A percentile compares a stretch with the other conserved stretches of the same genome.
phyloP scores from a whole-genome alignment of 1,139 yeast species.

The Saccharomyces uvarum region DNA sequence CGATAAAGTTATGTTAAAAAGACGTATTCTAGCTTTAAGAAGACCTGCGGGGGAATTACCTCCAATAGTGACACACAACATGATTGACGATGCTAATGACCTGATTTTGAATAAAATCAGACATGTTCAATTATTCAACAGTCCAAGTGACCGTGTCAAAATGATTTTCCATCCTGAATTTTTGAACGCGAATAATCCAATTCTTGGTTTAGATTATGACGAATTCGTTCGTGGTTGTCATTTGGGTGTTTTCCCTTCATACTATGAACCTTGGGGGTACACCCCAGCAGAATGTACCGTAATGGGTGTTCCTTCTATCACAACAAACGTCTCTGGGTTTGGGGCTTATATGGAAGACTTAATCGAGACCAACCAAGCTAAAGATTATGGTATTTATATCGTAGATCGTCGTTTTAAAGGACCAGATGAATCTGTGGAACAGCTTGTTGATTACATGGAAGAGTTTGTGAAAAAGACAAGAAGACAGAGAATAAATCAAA shows the following conservation, averaged over 20 bases:
- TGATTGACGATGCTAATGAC: constrained; percentile 83
- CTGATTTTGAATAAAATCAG: constrained; percentile 88
- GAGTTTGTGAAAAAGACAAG: constrained; percentile 81
- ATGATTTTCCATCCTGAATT: constrained; percentile 95
- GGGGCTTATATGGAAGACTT: constrained; percentile 98
- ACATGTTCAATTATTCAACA: constrained; percentile 80
- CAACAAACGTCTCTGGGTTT: constrained; percentile 90
- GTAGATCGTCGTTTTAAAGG: constrained; percentile 91
- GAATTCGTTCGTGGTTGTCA: constrained; percentile 97
- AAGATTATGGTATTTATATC: constrained; percentile 91
- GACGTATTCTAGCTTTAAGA: constrained; percentile 88
- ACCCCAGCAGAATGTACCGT: constrained; percentile 98
- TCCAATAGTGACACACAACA: constrained; percentile 95
- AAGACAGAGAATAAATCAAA: constrained; percentile 93
- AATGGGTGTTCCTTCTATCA: constrained; percentile 95
- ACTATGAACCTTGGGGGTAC: constrained; percentile 98
- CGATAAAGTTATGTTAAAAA: constrained; percentile 78
- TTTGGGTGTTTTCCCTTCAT: constrained; percentile 94
- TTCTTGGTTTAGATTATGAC: constrained; percentile 84
- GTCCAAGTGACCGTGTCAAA: constrained; percentile 83
- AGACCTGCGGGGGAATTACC: constrained; percentile 73
- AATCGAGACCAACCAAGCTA: constrained; percentile 67
- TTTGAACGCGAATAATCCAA: constrained; percentile 87
- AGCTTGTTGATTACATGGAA: constrained; percentile 79
- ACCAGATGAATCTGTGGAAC: constrained; percentile 88